Evolutionary conservation across 164 flowering plant species (phyloP).

Genomic region (Saururus chinensis): DNA sequence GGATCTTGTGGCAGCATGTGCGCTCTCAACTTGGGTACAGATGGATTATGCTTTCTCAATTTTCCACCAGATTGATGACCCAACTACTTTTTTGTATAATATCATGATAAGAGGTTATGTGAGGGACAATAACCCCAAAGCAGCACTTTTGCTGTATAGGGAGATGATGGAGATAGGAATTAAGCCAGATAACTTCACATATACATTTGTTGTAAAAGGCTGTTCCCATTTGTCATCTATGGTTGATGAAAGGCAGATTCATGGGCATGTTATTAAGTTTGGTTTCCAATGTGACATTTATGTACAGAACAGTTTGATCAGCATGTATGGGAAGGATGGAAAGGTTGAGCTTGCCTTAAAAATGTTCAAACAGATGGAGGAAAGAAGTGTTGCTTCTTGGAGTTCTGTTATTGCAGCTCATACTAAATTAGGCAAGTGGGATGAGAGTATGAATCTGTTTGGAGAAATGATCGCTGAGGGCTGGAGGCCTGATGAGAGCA

Average conservation of each 20-base stretch:
- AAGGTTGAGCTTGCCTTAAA: slow-evolving; percentile 25
- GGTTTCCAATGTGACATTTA: slow-evolving; percentile 49
- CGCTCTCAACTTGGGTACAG: slow-evolving; percentile 70
- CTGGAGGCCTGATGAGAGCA: slow-evolving; percentile 73
- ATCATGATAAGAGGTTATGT: slow-evolving; percentile 65
- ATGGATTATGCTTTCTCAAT: slow-evolving; percentile 77
- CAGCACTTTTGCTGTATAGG: slow-evolving; percentile 33
- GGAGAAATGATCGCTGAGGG: slow-evolving; percentile 35
- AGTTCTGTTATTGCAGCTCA: slow-evolving; percentile 72
- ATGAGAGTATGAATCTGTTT: slow-evolving; percentile 45
- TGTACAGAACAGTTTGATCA: slow-evolving; percentile 81
- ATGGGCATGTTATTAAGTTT: slow-evolving; percentile 54
- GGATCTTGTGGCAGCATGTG: slow-evolving; percentile 48
- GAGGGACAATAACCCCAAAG: slow-evolving; percentile 22
- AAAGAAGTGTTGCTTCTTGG: slow-evolving; percentile 64
- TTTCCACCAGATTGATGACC: slow-evolving; percentile 47
- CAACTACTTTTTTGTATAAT: slow-evolving; percentile 52
- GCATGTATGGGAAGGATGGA: slow-evolving; percentile 66
- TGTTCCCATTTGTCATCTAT: slow-evolving; percentile 33
- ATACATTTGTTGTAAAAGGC: slow-evolving; percentile 57
- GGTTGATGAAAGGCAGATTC: slow-evolving; percentile 54
- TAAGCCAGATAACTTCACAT: slow-evolving; percentile 56
- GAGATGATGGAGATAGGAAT: slow-evolving; percentile 51
- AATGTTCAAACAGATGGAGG: slow-evolving; percentile 47
- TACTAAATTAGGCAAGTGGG: slow-evolving; percentile 49